A percentile compares a stretch with the other conserved stretches of the same genome.
Evolutionary conservation across 768 basidiomycete species (phyloP).

Genomic region (Calocera cornea): DNA sequence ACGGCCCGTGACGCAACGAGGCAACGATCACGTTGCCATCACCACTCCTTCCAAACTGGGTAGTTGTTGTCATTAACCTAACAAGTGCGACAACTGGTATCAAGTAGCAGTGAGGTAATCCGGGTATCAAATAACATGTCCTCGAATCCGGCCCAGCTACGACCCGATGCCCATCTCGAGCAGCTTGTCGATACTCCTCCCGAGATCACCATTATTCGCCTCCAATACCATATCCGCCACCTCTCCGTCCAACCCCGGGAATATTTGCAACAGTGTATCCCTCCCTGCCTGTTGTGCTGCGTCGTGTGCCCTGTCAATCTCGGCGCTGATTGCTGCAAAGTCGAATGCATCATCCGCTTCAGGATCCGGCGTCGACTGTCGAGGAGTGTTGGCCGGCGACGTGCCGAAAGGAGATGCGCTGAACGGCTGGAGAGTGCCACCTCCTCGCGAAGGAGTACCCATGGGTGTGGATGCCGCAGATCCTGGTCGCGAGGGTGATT

Average conservation of each 20-base stretch:
- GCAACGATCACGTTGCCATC: no score
- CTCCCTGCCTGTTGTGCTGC: slow-evolving; percentile 55
- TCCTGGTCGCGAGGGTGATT: slow-evolving; percentile 34
- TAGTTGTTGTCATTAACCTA: no score
- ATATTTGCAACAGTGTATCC: slow-evolving; percentile 76
- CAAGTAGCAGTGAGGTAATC: not conserved
- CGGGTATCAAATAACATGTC: not conserved
- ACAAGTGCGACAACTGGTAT: not conserved
- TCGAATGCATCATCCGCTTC: slow-evolving; percentile 32
- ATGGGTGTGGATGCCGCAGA: slow-evolving; percentile 8
- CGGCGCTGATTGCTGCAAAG: slow-evolving; percentile 46
- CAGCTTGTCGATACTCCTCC: slow-evolving; percentile 74
- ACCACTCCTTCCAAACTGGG: no score
- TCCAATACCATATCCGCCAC: slow-evolving; percentile 82
- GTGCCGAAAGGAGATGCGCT: not conserved
- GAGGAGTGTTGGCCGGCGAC: slow-evolving; percentile 9
- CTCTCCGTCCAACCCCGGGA: slow-evolving; percentile 69
- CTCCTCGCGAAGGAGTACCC: slow-evolving; percentile 10
- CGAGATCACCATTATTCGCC: slow-evolving; percentile 76
- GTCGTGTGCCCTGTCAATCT: slow-evolving; percentile 54
- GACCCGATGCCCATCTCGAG: slow-evolving; percentile 44
- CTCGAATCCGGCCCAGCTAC: not conserved
- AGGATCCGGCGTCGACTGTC: slow-evolving; percentile 11
- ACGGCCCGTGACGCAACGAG: not conserved
- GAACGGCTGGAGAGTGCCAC: slow-evolving; percentile 14